phyloP scores from a whole-genome alignment of 2,329 filamentous ascomycete species.

The Penicillium polonicum region DNA sequence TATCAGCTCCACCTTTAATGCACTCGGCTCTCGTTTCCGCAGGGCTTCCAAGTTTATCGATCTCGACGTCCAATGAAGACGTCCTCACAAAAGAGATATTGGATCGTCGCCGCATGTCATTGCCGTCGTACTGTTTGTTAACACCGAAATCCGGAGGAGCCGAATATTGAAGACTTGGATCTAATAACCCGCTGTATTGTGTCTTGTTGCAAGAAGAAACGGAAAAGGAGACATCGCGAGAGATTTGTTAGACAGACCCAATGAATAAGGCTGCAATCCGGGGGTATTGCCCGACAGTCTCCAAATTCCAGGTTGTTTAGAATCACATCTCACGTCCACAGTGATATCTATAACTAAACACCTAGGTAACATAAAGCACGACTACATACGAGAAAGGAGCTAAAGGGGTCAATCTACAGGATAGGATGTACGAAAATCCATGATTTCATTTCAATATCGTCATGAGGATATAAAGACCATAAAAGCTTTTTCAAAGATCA shows the following conservation, averaged over 20 bases:
- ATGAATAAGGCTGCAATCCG: neutral
- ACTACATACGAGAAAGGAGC: neutral
- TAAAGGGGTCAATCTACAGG: neutral
- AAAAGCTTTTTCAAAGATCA: slow-evolving; percentile 10
- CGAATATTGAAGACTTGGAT: neutral
- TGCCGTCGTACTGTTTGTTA: neutral
- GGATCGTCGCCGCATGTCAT: neutral
- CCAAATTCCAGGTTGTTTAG: neutral
- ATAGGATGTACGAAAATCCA: slow-evolving; percentile 2
- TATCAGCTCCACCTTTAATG: neutral
- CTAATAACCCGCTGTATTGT: neutral
- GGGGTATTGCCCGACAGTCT: too few relatives aligned
- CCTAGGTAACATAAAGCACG: neutral
- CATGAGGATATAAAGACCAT: slow-evolving; percentile 12
- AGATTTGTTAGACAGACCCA: neutral
- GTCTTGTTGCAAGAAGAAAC: neutral
- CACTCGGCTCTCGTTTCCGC: neutral
- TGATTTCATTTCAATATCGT: slow-evolving; percentile 17
- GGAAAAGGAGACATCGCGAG: neutral
- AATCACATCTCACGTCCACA: neutral
- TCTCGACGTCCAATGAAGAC: neutral
- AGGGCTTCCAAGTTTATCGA: neutral
- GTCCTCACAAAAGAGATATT: neutral
- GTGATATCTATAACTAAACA: neutral
- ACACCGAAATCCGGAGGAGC: neutral